A percentile compares a stretch with the other conserved stretches of the same genome.
Evolutionary conservation across 352 stramenopile genomes (phyloP).

Genomic region (Globisporangium cederbergense): DNA sequence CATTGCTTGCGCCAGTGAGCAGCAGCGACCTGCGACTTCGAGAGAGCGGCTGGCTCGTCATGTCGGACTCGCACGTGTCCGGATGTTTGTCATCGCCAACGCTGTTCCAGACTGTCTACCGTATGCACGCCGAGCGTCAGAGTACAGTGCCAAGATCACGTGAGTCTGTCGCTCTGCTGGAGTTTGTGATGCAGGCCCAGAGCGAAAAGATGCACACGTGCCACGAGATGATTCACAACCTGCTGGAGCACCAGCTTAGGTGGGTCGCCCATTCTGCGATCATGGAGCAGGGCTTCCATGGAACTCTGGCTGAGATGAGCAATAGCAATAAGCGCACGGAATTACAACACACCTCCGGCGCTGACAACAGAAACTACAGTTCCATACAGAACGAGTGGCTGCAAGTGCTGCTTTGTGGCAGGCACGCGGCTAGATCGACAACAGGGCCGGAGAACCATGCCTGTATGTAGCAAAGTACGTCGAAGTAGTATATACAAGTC

Average conservation of each 20-base stretch:
- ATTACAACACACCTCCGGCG: too few relatives aligned
- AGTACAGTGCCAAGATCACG: not conserved
- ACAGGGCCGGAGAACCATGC: too few relatives aligned
- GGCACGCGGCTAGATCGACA: too few relatives aligned
- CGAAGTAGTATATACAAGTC: too few relatives aligned
- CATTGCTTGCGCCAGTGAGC: not conserved
- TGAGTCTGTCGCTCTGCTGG: constrained; percentile 1
- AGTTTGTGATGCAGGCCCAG: constrained; percentile 6
- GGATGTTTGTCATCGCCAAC: not conserved
- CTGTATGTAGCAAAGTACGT: too few relatives aligned
- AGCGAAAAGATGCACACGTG: constrained; percentile 7
- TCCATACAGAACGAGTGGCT: too few relatives aligned
- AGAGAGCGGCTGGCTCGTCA: constrained; percentile 11
- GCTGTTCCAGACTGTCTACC: constrained; percentile 3
- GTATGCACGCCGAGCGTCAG: constrained; percentile 1
- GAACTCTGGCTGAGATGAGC: not conserved
- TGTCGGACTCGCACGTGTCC: constrained; percentile 4
- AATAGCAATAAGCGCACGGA: not conserved
- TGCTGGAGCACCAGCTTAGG: not conserved
- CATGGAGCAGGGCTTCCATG: not conserved
- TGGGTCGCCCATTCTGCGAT: not conserved
- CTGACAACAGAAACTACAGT: not conserved
- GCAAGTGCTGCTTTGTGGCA: too few relatives aligned
- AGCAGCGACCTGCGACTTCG: constrained; percentile 2
- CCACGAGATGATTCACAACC: constrained; percentile 1